These are phyloP conservation scores for Astrothelium subdiscretum DNA, from an alignment of 495 filamentous ascomycete genomes.

Conservation along the genomic window DNA sequence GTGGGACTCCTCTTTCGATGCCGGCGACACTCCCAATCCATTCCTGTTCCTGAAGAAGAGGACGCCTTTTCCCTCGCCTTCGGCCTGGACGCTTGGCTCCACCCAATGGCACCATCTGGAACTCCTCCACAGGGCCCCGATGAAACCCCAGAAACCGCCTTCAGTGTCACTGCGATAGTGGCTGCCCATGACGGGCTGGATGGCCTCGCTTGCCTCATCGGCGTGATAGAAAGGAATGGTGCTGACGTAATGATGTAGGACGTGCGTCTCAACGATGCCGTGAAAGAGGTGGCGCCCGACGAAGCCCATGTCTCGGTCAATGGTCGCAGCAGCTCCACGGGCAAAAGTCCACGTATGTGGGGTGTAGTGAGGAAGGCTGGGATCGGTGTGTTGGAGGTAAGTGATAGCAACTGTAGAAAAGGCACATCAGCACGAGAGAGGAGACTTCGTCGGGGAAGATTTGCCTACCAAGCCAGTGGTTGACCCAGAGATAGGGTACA, in stretches of 20 bases:
- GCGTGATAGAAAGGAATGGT: constrained; percentile 86
- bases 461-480: constrained; percentile 83
- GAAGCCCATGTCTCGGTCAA: constrained; percentile 84
- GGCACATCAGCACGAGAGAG: constrained; percentile 13
- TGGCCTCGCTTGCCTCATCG: constrained; percentile 75
- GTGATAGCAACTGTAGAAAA: constrained; percentile 40
- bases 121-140: constrained; percentile 45
- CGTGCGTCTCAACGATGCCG: constrained; percentile 87
- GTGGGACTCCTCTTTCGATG: constrained; percentile 10
- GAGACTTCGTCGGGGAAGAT: not conserved
- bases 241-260: constrained; percentile 77
- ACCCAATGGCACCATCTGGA: constrained; percentile 70
- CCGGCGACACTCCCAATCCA: constrained; percentile 23
- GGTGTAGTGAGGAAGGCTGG: constrained; percentile 72
- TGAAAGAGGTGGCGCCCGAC: constrained; percentile 77
- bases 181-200: constrained; percentile 69
- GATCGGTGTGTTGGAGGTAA: constrained; percentile 86
- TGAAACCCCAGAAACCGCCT: constrained; percentile 48
- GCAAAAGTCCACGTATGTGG: constrained; percentile 70
- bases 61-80: constrained; percentile 53
- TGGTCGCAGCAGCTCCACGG: constrained; percentile 73
- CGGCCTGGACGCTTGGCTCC: constrained; percentile 42
- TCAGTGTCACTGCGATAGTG: constrained; percentile 62
- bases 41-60: constrained; percentile 70
- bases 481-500: constrained; percentile 92